Conservation (phyloP, 768 basidiomycete genomes). For the Trametes elegans region DNA sequence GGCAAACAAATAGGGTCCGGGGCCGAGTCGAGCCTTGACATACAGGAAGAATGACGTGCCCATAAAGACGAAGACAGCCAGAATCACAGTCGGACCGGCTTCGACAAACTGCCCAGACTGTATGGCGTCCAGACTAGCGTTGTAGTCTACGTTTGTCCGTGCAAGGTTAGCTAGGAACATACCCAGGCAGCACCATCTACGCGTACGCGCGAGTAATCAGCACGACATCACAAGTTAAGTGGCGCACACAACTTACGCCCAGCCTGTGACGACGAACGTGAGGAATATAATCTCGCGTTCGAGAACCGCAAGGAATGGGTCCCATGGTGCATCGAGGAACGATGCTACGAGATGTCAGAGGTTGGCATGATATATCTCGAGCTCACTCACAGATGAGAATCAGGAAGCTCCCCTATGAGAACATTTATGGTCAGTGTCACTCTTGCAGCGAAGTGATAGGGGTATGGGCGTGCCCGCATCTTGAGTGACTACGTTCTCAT, state of each 20-base stretch:
- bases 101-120: conserved; percentile 59
- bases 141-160: conserved; percentile 41
- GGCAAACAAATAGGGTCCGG: conserved; percentile 61
- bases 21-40: conserved; percentile 56
- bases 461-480: no score
- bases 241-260: conserved; percentile 53
- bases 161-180: conserved; percentile 60
- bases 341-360: conserved; percentile 38
- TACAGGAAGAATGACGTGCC: conserved; percentile 58
- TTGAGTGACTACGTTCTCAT: no score
- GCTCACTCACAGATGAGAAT: conserved; percentile 53
- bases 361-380: not conserved
- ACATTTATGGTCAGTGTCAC: not conserved
- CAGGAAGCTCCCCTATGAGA: conserved; percentile 55
- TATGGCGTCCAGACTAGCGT: conserved; percentile 38
- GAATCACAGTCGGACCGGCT: conserved; percentile 53
- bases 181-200: conserved; percentile 66
- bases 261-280: conserved; percentile 45
- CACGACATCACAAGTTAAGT: not conserved
- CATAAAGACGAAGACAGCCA: conserved; percentile 61
- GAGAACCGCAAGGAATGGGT: conserved; percentile 65
- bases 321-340: conserved; percentile 64
- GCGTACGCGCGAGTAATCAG: not conserved
- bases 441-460: not conserved
- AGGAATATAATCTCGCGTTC: conserved; percentile 63